Base-by-base conservation (phyloP, 345 rosid species). In the Kandelia obovata region DNA sequence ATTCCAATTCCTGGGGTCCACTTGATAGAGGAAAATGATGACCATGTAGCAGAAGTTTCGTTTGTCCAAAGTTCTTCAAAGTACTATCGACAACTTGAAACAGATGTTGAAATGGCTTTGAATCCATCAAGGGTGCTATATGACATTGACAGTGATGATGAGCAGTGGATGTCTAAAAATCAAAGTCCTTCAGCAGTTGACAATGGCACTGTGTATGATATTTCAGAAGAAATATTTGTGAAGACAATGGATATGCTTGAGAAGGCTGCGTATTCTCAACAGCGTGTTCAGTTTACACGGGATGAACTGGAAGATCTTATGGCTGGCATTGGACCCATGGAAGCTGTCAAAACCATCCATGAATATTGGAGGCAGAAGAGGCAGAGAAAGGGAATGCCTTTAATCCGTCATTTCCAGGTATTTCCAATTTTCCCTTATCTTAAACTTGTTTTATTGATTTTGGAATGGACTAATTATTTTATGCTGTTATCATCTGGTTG, bases 111-210 rank as follows among this genome's bases (percentile, higher is more conserved):
- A 78, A 86, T 95, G 96, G 99, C 96, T 76, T 75, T 95, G 86
- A 68, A 90, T 78, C 90, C 96, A 64, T 82, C 83, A 15, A 88
- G 77, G 71, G 84, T 88, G 72, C 71, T 92, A 61, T 95, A 95
- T 81, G 99, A 92, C 82, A 90, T 95, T 90, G 99, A 95, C 80
- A 95, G 92, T 67, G 99, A 92, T 64, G 99, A 95, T 72, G 99
- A 95, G 69, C 78, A 73, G 81, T 92, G 86, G 88, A 62, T 91
- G 56, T 67, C 75, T 34, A 79, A 79, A 78, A 77, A 79, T 63
- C 47, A 21, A 43, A 79, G 69, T 68, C 77, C 86, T 73, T 78
- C 84, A 21, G 83, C 73, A 79, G 67, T 75, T 77, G 82, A 75
- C 62, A 74, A 62, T 58, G 31, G 71, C 70, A 70, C 66, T 58